Conservation (phyloP, 768 basidiomycete genomes). For the Psilocybe subaeruginosa region DNA sequence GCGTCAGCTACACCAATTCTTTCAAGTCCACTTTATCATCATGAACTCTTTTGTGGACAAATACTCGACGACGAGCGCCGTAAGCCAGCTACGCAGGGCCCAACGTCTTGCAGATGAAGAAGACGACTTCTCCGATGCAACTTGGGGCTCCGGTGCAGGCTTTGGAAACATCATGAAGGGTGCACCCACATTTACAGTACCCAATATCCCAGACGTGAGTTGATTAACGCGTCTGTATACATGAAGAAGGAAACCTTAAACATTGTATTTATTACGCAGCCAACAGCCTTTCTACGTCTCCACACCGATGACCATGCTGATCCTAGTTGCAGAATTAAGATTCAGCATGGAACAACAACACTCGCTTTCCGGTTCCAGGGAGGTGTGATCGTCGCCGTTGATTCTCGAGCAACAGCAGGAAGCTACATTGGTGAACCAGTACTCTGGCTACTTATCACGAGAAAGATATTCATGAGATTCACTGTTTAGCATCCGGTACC, state of each 20-base stretch:
- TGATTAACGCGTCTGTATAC: neutral
- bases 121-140: conserved; percentile 63
- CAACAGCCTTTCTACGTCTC: conserved; percentile 84
- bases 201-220: conserved; percentile 77
- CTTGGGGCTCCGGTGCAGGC: conserved; percentile 86
- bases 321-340: conserved; percentile 94
- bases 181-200: conserved; percentile 72
- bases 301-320: conserved; percentile 97
- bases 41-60: conserved; percentile 77
- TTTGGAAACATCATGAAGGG: conserved; percentile 77
- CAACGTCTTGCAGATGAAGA: conserved; percentile 56
- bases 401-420: conserved; percentile 96
- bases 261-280: conserved; percentile 48
- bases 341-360: conserved; percentile 98
- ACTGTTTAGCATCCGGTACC: conserved; percentile 82
- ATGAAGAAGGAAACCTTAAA: conserved; percentile 7
- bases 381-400: conserved; percentile 99
- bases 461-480: conserved; percentile 5
- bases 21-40: conserved; percentile 30
- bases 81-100: conserved; percentile 51
- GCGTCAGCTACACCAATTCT: conserved; percentile 41
- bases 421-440: conserved; percentile 84
- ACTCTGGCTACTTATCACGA: neutral
- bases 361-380: conserved; percentile 96
- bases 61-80: conserved; percentile 61